phyloP scores from a whole-genome alignment of 441 rosid genomes.

The Gossypium trilobum region DNA sequence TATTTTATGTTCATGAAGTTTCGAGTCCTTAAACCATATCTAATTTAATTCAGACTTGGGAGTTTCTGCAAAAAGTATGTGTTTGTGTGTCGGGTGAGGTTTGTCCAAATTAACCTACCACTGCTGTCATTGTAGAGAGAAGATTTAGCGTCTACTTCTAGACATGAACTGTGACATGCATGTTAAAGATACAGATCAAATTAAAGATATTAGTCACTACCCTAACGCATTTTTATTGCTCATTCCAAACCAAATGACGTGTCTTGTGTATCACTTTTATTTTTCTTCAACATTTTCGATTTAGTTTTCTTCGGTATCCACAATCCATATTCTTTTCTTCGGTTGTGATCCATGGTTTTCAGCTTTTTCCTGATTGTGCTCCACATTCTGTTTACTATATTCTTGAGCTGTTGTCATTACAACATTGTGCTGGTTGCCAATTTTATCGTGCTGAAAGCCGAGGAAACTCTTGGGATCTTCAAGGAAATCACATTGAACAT shows the following conservation, averaged over 20 bases:
- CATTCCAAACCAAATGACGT: background rate
- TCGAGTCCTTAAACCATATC: background rate
- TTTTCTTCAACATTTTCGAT: background rate
- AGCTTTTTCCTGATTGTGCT: slow-evolving; percentile 92
- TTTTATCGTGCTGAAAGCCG: slow-evolving; percentile 77
- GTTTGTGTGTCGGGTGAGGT: background rate
- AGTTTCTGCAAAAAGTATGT: background rate
- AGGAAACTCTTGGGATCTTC: slow-evolving; percentile 66
- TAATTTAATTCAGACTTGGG: background rate
- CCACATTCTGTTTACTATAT: slow-evolving; percentile 75
- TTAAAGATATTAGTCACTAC: background rate
- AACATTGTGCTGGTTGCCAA: slow-evolving; percentile 81
- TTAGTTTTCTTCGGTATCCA: background rate
- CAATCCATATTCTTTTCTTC: background rate
- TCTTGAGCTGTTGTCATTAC: slow-evolving; percentile 58
- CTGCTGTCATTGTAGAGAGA: background rate
- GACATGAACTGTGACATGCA: background rate
- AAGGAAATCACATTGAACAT: slow-evolving; percentile 65
- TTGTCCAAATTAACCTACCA: background rate
- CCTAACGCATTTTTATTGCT: background rate
- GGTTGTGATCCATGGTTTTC: slow-evolving; percentile 20
- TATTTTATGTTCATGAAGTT: background rate
- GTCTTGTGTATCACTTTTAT: background rate
- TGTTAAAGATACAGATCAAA: no score
- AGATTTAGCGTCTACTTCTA: background rate